A percentile compares a stretch with the other conserved stretches of the same genome.
Conservation (phyloP, 345 rosid species). For the Gossypium sturtianum region DNA sequence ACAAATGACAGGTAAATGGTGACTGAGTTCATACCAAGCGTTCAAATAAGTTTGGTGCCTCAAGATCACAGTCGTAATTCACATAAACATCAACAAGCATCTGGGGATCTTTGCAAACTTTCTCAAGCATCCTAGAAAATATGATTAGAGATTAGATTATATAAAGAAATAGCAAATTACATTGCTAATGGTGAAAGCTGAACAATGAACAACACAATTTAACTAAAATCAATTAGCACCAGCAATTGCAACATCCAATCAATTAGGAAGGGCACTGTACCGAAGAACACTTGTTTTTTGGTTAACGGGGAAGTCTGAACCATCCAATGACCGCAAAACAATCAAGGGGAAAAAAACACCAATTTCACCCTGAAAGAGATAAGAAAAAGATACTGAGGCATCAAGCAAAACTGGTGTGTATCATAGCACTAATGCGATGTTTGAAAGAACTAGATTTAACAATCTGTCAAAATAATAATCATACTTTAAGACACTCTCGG, state of each 20-base stretch:
- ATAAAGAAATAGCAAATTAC: conserved; percentile 10
- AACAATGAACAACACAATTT: conserved; percentile 7
- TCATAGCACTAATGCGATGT: conserved; percentile 6
- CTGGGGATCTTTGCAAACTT: conserved; percentile 90
- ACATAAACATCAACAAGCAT: conserved; percentile 97
- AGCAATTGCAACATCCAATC: background rate
- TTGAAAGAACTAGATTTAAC: conserved; percentile 5
- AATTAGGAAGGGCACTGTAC: conserved; percentile 36
- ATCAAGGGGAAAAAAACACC: conserved; percentile 95
- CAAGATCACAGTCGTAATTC: conserved; percentile 97
- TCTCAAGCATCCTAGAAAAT: conserved; percentile 77
- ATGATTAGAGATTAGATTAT: conserved; percentile 12
- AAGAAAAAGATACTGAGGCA: conserved; percentile 4
- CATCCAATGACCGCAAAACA: conserved; percentile 79
- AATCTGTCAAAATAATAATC: conserved; percentile 32
- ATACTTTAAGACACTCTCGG: conserved; percentile 95
- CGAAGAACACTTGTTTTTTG: conserved; percentile 87
- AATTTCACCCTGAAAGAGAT: conserved; percentile 69
- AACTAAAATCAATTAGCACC: background rate
- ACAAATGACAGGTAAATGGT: background rate
- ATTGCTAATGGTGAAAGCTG: conserved; percentile 8
- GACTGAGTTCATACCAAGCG: conserved; percentile 57
- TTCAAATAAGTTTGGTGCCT: conserved; percentile 98
- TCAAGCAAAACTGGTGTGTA: conserved; percentile 1
- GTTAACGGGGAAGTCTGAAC: conserved; percentile 60